Conservation (phyloP, 1,284 basidiomycete species). For the Pyrrhoderma noxium region DNA sequence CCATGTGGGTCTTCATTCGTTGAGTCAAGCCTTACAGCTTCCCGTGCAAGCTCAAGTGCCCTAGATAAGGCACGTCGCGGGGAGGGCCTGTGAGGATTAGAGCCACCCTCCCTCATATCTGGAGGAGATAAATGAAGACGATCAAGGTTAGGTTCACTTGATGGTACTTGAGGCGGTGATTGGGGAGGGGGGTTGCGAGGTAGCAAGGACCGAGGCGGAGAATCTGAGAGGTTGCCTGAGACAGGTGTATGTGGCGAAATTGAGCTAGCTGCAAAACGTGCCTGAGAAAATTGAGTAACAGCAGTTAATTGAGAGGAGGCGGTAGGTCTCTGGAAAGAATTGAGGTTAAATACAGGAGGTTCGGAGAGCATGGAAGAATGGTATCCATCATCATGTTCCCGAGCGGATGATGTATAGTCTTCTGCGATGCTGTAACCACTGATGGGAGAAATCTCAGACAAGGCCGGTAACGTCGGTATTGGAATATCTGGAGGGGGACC, state of each 20-base stretch:
- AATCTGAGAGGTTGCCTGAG: conserved; percentile 50
- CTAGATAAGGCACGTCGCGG: conserved; percentile 71
- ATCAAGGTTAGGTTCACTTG: conserved; percentile 35
- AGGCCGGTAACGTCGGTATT: conserved; percentile 52
- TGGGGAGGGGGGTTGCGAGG: conserved; percentile 36
- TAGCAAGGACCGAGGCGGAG: conserved; percentile 45
- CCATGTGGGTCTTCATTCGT: conserved; percentile 76
- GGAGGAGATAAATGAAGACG: conserved; percentile 39
- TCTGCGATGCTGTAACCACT: conserved; percentile 18
- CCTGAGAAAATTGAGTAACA: conserved; percentile 54
- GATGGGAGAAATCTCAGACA: conserved; percentile 24
- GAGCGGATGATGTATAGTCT: conserved; percentile 16
- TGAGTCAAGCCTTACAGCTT: conserved; percentile 74
- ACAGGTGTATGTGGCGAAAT: conserved; percentile 26
- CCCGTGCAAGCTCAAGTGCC: conserved; percentile 74
- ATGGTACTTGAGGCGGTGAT: conserved; percentile 33
- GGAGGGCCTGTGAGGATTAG: conserved; percentile 50
- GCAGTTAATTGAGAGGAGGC: conserved; percentile 50
- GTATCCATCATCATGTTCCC: conserved; percentile 17
- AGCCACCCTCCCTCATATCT: conserved; percentile 26
- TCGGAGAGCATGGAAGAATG: conserved; percentile 14
- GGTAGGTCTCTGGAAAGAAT: conserved; percentile 38
- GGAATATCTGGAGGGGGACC: conserved; percentile 69
- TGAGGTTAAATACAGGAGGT: conserved; percentile 23
- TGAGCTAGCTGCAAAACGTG: conserved; percentile 38